Evolutionary conservation across 192 early-diverging fungal genomes (phyloP).

Genomic region (Obelidium mucronatum): DNA sequence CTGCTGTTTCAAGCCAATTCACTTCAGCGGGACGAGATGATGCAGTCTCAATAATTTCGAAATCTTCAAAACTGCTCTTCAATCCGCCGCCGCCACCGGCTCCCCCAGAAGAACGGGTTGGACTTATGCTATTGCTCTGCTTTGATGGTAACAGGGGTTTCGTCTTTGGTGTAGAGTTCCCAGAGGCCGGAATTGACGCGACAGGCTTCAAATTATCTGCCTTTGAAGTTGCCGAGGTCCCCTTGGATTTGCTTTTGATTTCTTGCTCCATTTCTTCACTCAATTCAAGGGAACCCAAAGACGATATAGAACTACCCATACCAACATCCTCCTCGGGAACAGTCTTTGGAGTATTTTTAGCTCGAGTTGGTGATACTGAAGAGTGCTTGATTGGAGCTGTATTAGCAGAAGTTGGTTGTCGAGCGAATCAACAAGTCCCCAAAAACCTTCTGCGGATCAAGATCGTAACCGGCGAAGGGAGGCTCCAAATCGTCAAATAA

Average conservation of each 20-base stretch:
- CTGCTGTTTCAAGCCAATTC: slow-evolving; percentile 57
- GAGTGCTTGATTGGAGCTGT: background rate
- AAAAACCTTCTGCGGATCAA: slow-evolving; percentile 22
- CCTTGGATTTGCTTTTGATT: background rate
- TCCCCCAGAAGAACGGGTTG: background rate
- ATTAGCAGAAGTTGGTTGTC: background rate
- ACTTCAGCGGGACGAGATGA: slow-evolving; percentile 54
- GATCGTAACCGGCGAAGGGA: slow-evolving; percentile 32
- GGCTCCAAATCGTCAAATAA: slow-evolving; percentile 36
- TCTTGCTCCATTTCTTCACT: slow-evolving; percentile 50
- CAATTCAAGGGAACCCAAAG: slow-evolving; percentile 49
- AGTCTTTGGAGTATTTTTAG: background rate
- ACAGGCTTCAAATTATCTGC: background rate
- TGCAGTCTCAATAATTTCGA: slow-evolving; percentile 55
- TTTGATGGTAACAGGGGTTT: background rate
- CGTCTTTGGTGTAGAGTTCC: background rate
- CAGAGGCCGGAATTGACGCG: background rate
- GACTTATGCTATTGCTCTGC: too few relatives aligned
- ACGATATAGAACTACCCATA: slow-evolving; percentile 33
- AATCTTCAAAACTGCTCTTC: slow-evolving; percentile 55
- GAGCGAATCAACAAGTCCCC: slow-evolving; percentile 5
- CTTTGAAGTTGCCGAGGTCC: background rate
- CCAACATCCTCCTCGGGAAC: background rate
- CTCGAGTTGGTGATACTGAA: background rate
- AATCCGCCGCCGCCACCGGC: too few relatives aligned